Conservation (phyloP, 2,329 filamentous ascomycete species). For the Penicillium sp. region DNA sequence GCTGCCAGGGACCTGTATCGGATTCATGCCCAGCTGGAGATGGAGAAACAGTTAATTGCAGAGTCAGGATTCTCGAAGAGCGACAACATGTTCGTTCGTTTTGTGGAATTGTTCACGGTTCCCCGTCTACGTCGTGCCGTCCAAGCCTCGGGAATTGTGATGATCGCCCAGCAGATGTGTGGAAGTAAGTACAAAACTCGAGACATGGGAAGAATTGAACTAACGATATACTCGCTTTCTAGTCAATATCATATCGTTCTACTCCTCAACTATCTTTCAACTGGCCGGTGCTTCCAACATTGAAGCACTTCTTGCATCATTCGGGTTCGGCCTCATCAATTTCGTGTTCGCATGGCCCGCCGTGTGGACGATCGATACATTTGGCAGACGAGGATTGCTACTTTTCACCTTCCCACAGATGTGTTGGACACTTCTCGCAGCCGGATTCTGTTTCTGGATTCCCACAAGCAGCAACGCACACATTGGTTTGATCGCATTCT, state of each 20-base stretch:
- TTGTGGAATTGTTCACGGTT: constrained; percentile 22
- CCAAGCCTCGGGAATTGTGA: constrained; percentile 29
- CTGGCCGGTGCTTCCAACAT: constrained; percentile 16
- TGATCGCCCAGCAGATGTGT: constrained; percentile 34
- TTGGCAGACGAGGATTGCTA: constrained; percentile 28
- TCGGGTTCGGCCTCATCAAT: constrained; percentile 31
- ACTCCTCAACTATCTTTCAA: constrained; percentile 28
- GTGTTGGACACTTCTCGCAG: constrained; percentile 27
- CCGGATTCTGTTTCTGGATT: constrained; percentile 27
- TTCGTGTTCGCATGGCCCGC: constrained; percentile 34
- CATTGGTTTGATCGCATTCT: constrained; percentile 24
- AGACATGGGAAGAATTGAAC: background rate
- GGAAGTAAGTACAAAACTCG: constrained; percentile 22
- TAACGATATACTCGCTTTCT: background rate
- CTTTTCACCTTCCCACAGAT: constrained; percentile 31
- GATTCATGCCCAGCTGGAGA: constrained; percentile 29
- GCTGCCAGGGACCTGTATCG: constrained; percentile 39
- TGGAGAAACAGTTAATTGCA: constrained; percentile 26
- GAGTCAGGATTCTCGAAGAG: constrained; percentile 13
- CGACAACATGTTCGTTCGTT: constrained; percentile 19
- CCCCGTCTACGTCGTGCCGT: constrained; percentile 28
- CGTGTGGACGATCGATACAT: constrained; percentile 29
- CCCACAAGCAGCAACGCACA: constrained; percentile 10
- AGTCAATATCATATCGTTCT: constrained; percentile 36
- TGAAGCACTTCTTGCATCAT: constrained; percentile 25